Evolutionary conservation across 1,139 yeast genomes (phyloP).

Genomic region (Geotrichum phurueaensis): DNA sequence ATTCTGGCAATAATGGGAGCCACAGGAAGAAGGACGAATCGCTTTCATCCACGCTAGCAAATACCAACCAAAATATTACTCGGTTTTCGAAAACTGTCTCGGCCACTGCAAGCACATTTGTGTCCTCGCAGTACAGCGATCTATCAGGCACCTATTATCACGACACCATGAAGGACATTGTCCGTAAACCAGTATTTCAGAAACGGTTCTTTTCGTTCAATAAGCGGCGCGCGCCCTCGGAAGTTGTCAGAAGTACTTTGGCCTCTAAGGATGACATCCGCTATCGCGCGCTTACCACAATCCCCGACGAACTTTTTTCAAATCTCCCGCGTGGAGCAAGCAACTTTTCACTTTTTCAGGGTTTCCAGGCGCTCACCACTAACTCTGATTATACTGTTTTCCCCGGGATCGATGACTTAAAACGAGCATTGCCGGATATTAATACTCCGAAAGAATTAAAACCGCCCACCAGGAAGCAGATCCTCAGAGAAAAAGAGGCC

Average conservation of each 20-base stretch:
- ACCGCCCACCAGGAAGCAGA: slow-evolving; percentile 25
- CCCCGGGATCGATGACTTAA: slow-evolving; percentile 7
- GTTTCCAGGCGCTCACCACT: slow-evolving; percentile 50
- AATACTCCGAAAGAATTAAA: slow-evolving; percentile 11
- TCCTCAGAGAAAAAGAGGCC: slow-evolving; percentile 38
- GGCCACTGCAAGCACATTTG: slow-evolving; percentile 36
- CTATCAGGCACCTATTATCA: slow-evolving; percentile 41
- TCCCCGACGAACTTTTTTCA: slow-evolving; percentile 52
- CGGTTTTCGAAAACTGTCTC: slow-evolving; percentile 38
- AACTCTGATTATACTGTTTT: neutral
- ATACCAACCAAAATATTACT: slow-evolving; percentile 36
- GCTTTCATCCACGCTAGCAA: slow-evolving; percentile 35
- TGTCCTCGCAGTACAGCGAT: slow-evolving; percentile 35
- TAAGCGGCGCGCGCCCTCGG: slow-evolving; percentile 39
- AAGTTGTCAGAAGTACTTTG: slow-evolving; percentile 31
- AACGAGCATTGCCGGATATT: slow-evolving; percentile 16
- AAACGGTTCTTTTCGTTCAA: slow-evolving; percentile 35
- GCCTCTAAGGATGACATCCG: slow-evolving; percentile 30
- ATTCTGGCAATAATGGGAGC: neutral
- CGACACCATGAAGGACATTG: slow-evolving; percentile 35
- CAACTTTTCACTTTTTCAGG: slow-evolving; percentile 54
- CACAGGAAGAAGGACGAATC: slow-evolving; percentile 19
- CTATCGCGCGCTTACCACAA: slow-evolving; percentile 38
- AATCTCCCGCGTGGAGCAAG: slow-evolving; percentile 42
- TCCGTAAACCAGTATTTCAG: slow-evolving; percentile 36